Conservation (phyloP, 2,329 filamentous ascomycete species). For the Monilinia fructicola region DNA sequence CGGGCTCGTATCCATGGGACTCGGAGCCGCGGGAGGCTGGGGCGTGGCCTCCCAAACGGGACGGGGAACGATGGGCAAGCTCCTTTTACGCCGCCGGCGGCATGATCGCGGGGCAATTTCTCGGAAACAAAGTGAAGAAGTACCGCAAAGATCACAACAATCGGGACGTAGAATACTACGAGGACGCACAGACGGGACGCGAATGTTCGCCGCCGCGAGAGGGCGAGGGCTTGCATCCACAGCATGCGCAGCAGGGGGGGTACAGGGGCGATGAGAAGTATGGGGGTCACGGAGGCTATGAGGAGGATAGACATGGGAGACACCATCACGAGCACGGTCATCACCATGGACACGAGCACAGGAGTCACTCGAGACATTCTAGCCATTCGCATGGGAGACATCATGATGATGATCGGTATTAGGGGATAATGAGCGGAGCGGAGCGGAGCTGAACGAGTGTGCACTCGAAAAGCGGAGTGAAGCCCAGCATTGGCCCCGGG, state of each 20-base stretch:
- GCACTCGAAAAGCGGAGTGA: too few relatives aligned
- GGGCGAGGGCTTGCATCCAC: neutral
- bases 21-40: conserved; percentile 19
- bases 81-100: conserved; percentile 8
- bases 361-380: conserved; percentile 3
- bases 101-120: conserved; percentile 11
- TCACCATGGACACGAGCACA: conserved; percentile 2
- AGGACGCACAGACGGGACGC: conserved; percentile 2
- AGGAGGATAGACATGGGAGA: conserved; percentile 15
- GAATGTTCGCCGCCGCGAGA: conserved; percentile 18
- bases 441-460: neutral
- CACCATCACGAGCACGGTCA: conserved; percentile 8
- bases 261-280: conserved; percentile 13
- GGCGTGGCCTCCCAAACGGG: conserved; percentile 6
- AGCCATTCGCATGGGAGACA: conserved; percentile 7
- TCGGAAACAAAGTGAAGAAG: conserved; percentile 19
- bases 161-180: conserved; percentile 15
- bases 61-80: conserved; percentile 2
- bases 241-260: neutral
- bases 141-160: conserved; percentile 16
- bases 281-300: conserved; percentile 7
- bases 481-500: too few relatives aligned
- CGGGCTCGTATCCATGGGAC: conserved; percentile 17
- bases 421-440: neutral
- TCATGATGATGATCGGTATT: conserved; percentile 15